Evolutionary conservation across 2,329 filamentous ascomycete genomes (phyloP).

Genomic region (Pyrenophora teres): DNA sequence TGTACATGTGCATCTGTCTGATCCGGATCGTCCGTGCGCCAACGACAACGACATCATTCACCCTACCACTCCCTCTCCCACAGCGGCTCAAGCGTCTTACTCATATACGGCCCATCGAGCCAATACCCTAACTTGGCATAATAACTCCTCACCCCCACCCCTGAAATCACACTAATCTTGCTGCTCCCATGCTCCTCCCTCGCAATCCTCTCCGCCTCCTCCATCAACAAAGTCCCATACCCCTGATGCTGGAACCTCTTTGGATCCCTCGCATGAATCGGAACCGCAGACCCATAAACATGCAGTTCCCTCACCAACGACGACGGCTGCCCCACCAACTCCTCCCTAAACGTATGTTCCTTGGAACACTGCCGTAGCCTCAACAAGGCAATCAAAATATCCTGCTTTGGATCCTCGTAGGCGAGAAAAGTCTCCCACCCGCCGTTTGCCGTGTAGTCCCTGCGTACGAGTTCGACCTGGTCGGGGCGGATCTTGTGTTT

Average conservation of each 20-base stretch:
- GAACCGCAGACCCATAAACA: slow-evolving; percentile 97
- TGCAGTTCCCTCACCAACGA: slow-evolving; percentile 93
- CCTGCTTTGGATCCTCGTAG: slow-evolving; percentile 97
- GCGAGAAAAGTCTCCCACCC: slow-evolving; percentile 99
- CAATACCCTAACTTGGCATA: slow-evolving; percentile 92
- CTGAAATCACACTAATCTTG: slow-evolving; percentile 98
- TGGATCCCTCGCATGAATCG: slow-evolving; percentile 91
- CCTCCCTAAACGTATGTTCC: slow-evolving; percentile 89
- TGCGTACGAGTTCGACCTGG: slow-evolving; percentile 90
- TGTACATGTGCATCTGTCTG: neutral
- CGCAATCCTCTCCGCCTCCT: slow-evolving; percentile 94
- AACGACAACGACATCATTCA: slow-evolving; percentile 7
- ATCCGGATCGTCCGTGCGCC: neutral
- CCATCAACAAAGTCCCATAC: slow-evolving; percentile 95
- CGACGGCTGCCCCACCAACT: slow-evolving; percentile 83
- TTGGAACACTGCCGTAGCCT: slow-evolving; percentile 87
- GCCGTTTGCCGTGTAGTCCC: slow-evolving; percentile 93
- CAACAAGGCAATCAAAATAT: slow-evolving; percentile 91
- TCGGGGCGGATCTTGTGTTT: slow-evolving; percentile 98
- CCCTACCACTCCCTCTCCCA: slow-evolving; percentile 41
- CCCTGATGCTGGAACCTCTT: slow-evolving; percentile 98
- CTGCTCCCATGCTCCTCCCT: slow-evolving; percentile 89
- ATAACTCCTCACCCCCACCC: slow-evolving; percentile 93
- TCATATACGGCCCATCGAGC: slow-evolving; percentile 82
- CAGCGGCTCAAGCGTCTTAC: slow-evolving; percentile 42